phyloP scores from a whole-genome alignment of 352 stramenopile species.

The Pythium brachiatum region DNA sequence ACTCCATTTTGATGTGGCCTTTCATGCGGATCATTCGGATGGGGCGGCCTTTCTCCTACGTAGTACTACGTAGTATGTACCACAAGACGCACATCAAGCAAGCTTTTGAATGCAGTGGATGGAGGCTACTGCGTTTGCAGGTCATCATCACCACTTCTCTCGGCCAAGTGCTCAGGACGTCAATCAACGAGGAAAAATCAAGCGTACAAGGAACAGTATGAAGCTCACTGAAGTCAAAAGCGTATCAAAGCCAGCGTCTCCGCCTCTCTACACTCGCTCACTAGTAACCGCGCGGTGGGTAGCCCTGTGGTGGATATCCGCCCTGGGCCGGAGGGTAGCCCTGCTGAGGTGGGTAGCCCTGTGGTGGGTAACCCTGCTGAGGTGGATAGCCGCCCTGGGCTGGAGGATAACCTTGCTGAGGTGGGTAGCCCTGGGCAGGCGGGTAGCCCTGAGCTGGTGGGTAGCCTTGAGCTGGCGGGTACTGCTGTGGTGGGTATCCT shows the following conservation, averaged over 20 bases:
- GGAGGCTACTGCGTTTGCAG: too few relatives aligned
- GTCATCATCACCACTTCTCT: too few relatives aligned
- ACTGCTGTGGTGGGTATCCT: slow-evolving; percentile 25
- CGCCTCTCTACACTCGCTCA: background rate
- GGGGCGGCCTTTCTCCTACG: too few relatives aligned
- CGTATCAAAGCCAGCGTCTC: background rate
- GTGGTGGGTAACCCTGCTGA: slow-evolving; percentile 13
- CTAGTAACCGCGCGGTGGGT: slow-evolving; percentile 19
- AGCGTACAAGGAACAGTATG: too few relatives aligned
- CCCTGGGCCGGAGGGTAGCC: slow-evolving; percentile 1
- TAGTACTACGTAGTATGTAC: too few relatives aligned
- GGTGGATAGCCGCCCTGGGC: slow-evolving; percentile 17
- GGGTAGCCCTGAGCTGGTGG: slow-evolving; percentile 28
- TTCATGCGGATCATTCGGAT: too few relatives aligned
- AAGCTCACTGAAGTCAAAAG: too few relatives aligned
- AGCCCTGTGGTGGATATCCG: slow-evolving; percentile 24
- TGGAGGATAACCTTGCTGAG: slow-evolving; percentile 18
- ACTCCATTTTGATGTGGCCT: too few relatives aligned
- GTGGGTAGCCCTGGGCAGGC: slow-evolving; percentile 19
- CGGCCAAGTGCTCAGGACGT: too few relatives aligned
- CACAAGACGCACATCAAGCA: too few relatives aligned
- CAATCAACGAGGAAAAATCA: too few relatives aligned
- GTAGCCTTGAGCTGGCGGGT: slow-evolving; percentile 22
- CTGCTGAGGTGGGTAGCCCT: slow-evolving; percentile 19
- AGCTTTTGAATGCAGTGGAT: too few relatives aligned